Evolutionary conservation across 2,329 filamentous ascomycete genomes (phyloP), one percentile per base, ranked within the genome.

Genomic region (Cryphonectria naterciae): DNA sequence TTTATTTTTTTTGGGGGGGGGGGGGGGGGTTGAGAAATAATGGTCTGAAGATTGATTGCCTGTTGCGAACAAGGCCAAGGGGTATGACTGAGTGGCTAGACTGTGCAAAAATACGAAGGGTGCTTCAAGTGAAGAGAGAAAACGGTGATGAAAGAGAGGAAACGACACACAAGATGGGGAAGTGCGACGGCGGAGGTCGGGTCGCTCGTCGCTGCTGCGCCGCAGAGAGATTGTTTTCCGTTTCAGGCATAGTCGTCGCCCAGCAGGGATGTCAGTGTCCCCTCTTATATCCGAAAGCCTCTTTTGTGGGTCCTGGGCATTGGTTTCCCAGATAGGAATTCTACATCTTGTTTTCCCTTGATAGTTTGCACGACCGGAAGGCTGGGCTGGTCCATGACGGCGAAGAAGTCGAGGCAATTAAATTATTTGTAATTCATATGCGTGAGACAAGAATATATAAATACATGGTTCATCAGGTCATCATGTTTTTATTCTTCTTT

Each of bases 171-270:
- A 41, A 41, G 39, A 13, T 41, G 32, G 39, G 39, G 10, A 46
- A 46, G 43, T 46, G 17, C 22, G 46, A 2, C 67, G 11, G 43
- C 37, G 35, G 54, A 49, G 10, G 10, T 49, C 39, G 17, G 62
- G 25, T 32, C 32, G 32, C 58, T 61, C 37, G 41, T 37, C 37
- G 6, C 2, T 13, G 60, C 60, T 41, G 37, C 28, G 60, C 35
- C 60, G 32, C 60, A 56, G 39, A 39, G 64, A 43, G 58, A 71
- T 67, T 69, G 69, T 67, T 71, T 61, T 7, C 71, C 62, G 19
- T n/a, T 68, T 69, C 28, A 1, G 71, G 69, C 8, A 67, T 68
- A 67, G 68, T 32, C 54, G 11, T 19, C 54, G 28, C 28, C 15
- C 25, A 32, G 4, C 15, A 2, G 6, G 25, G 25, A 19, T 32